phyloP scores from a whole-genome alignment of 257 asterid genomes.

The Rauvolfia tetraphylla region DNA sequence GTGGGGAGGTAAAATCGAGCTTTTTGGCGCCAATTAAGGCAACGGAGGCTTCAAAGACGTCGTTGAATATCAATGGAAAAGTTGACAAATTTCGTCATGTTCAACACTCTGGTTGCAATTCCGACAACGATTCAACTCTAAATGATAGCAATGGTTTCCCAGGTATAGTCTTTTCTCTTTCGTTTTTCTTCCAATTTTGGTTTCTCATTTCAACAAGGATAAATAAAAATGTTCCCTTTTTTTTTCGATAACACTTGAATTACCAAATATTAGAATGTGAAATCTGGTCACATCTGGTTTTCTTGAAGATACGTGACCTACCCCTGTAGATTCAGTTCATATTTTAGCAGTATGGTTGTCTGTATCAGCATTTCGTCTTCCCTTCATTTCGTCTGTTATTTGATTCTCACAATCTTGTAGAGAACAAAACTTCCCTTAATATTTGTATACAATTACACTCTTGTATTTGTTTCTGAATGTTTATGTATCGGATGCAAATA shows the following conservation, averaged over 20 bases:
- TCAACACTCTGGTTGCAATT: constrained; percentile 24
- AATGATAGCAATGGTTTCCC: constrained; percentile 31
- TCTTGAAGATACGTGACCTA: too few relatives aligned
- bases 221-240: constrained; percentile 24
- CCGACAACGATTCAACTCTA: constrained; percentile 21
- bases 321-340: too few relatives aligned
- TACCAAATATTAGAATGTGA: not conserved
- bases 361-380: not conserved
- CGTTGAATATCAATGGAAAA: constrained; percentile 36
- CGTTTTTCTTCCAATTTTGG: not conserved
- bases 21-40: constrained; percentile 56
- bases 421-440: not conserved
- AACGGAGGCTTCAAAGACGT: constrained; percentile 50
- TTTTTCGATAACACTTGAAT: not conserved
- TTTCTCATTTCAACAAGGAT: constrained; percentile 13
- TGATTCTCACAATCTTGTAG: too few relatives aligned
- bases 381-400: not conserved
- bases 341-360: too few relatives aligned
- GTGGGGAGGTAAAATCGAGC: constrained; percentile 40
- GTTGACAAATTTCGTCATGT: constrained; percentile 15
- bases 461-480: not conserved
- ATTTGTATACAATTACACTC: not conserved
- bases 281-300: not conserved
- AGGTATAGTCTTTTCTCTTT: constrained; percentile 23
- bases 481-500: not conserved